Evolutionary conservation across 2,329 filamentous ascomycete genomes (phyloP), one percentile per base, ranked within the genome.

Genomic region (Microcyclospora tardicrescens): DNA sequence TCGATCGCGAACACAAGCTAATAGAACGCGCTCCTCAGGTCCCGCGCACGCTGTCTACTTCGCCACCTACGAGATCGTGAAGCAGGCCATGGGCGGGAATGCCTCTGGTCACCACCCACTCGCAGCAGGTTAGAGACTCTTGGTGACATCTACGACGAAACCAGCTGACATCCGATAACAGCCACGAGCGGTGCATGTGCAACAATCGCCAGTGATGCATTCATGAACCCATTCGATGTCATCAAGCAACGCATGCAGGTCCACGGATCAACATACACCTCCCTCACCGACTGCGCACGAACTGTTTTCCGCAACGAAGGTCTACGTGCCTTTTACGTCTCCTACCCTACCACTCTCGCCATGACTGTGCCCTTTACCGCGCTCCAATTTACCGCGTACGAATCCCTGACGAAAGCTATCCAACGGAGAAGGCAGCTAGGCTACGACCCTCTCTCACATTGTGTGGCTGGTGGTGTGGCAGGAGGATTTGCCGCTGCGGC

Each of bases 171-270:
- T 16, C 39, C 10, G 5, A 16, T 35, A 41, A 42, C 58, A 94
- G 91, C 85, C 45, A 81, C 85, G 46, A 94, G 86, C 58, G 91
- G 91, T 63, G 89, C 91, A 43, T 84, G 84, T 53, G 91, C 91
- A 48, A 96, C 91, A 6, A 95, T 96, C 60, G 84, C 89, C 28
- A 95, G 87, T 61, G 91, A 98, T 68, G 91, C 91, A 39, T 77
- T 98, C 49, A 98, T 98, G 91, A 98, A 96, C 59, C 91, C 91
- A 15, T 98, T 98, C 60, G 91, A 98, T 66, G 91, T 98, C 45
- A 94, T 98, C 69, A 98, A 98, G 67, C 91, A 98, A 63, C 84
- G 91, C 54, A 98, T 98, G 91, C 91, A 98, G 63, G 83, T 98
- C 43, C 84, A 94, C 60, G 83, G 91, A 55, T 96, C 89, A n/a